Base-by-base conservation (phyloP, 2,329 filamentous ascomycete genomes). In the Aquanectria penicillioides region DNA sequence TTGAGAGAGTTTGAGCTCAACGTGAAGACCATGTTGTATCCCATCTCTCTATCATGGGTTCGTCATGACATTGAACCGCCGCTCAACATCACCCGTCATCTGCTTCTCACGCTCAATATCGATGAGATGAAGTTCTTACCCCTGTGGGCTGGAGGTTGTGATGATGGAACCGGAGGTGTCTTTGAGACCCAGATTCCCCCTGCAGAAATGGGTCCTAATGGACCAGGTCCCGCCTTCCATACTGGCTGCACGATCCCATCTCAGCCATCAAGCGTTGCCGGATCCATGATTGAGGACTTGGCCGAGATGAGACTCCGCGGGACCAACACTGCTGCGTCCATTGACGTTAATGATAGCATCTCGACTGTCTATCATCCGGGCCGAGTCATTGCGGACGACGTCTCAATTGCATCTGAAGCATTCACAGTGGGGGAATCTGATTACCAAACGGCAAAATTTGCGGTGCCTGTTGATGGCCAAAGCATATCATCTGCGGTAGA, bases 111-210 rank as follows among this genome's bases (percentile, higher is more conserved):
- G 5, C 77, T 91, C 2, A 74, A 75, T 1, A 79, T 85, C 4
- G 75, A 83, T 2, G 88, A 91, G 73, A 81, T 85, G 63, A 83
- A 83, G 55, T 90, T 82, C 62, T 77, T 91, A 3, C 88, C 89
- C 0, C 75, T 90, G 4, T 91, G 87, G 87, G 87, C 86, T 0
- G 87, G 84, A 4, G 88, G 78, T 1, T 71, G 76, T 37, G 77
- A 85, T 57, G 83, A 86, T 61, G 79, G 79, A 13, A 82, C 80
- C 5, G 81, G 82, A 18, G 81, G 80, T 6, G 81, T 85, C 2
- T 83, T 81, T 52, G 77, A 81, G 61, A 56, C 71, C 0, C 61
- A 63, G 3, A 73, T 82, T 11, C 81, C 81, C 0, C 73, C 74
- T 1, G 72, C 81, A 1, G 73, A 78, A 1, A 74, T 81, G 68